phyloP scores from a whole-genome alignment of 257 asterid species.

The Solanum medicagineum region DNA sequence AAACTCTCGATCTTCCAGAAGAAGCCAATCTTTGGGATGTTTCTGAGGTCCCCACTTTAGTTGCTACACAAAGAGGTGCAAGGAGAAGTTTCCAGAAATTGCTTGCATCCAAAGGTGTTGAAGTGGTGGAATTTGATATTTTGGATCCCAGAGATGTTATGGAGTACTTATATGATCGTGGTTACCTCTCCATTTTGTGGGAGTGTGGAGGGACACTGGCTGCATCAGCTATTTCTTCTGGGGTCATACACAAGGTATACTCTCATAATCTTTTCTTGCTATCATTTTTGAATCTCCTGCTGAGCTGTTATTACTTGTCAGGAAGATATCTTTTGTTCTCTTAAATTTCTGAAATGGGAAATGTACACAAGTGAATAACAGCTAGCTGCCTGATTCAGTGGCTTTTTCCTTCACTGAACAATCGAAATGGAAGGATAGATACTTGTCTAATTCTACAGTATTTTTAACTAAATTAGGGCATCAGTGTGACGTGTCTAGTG shows the following conservation, averaged over 20 bases:
- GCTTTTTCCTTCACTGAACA: not conserved
- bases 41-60: conserved; percentile 71
- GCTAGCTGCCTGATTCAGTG: not conserved
- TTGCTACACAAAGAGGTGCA: conserved; percentile 95
- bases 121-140: conserved; percentile 88
- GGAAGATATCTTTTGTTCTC: not conserved
- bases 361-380: not conserved
- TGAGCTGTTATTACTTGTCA: not conserved
- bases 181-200: conserved; percentile 90
- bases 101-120: conserved; percentile 94
- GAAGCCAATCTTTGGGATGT: conserved; percentile 86
- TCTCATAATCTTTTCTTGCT: not conserved
- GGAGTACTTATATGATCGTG: conserved; percentile 84
- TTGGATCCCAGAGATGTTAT: conserved; percentile 74
- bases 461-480: not conserved
- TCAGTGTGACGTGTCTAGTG: not conserved
- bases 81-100: conserved; percentile 70
- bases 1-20: conserved; percentile 89
- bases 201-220: conserved; percentile 96
- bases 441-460: not conserved
- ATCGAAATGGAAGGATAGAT: not conserved
- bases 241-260: conserved; percentile 81
- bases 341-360: not conserved
- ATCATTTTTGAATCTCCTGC: not conserved
- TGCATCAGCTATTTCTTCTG: conserved; percentile 89